A percentile compares a stretch with the other conserved stretches of the same genome.
Conservation (phyloP, 768 basidiomycete genomes). For the Piloderma croceum region DNA sequence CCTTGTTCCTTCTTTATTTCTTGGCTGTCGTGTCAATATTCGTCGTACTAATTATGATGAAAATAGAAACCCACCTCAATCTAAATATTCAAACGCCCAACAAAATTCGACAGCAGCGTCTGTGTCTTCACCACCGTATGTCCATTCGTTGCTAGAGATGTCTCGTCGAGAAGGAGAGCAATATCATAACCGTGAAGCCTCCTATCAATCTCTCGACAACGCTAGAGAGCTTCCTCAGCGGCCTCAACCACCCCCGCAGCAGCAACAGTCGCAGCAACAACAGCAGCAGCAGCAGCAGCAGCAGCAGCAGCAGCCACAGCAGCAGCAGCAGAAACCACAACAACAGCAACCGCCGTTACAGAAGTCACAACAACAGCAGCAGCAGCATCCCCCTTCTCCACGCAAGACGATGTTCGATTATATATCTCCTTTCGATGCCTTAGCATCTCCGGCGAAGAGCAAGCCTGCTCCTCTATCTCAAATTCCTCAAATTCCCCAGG, state of each 20-base stretch:
- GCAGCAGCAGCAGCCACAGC: slow-evolving; percentile 8
- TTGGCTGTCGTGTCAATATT: slow-evolving; percentile 11
- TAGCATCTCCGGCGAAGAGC: slow-evolving; percentile 39
- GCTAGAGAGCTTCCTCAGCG: slow-evolving; percentile 35
- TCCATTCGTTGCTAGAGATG: no score
- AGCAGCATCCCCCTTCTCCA: slow-evolving; percentile 57
- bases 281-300: no score
- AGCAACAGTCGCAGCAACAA: slow-evolving; percentile 2
- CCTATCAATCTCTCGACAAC: slow-evolving; percentile 34
- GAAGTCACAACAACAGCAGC: slow-evolving; percentile 20
- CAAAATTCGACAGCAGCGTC: slow-evolving; percentile 31
- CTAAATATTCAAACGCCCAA: slow-evolving; percentile 48
- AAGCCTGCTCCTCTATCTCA: slow-evolving; percentile 80
- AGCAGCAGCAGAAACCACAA: slow-evolving; percentile 36
- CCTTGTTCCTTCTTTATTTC: slow-evolving; percentile 17
- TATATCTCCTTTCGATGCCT: slow-evolving; percentile 77
- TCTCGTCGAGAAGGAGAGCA: no score
- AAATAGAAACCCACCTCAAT: slow-evolving; percentile 41
- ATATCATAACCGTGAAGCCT: slow-evolving; percentile 39
- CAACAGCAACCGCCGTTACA: slow-evolving; percentile 9
- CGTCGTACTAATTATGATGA: slow-evolving; percentile 15
- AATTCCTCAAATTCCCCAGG: slow-evolving; percentile 42
- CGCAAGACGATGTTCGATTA: slow-evolving; percentile 85
- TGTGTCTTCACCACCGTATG: slow-evolving; percentile 46
- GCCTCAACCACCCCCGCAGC: slow-evolving; percentile 16